A percentile compares a stretch with the other conserved stretches of the same genome.
Evolutionary conservation across 129 eudicot species (phyloP).

Genomic region (Centella asiatica): DNA sequence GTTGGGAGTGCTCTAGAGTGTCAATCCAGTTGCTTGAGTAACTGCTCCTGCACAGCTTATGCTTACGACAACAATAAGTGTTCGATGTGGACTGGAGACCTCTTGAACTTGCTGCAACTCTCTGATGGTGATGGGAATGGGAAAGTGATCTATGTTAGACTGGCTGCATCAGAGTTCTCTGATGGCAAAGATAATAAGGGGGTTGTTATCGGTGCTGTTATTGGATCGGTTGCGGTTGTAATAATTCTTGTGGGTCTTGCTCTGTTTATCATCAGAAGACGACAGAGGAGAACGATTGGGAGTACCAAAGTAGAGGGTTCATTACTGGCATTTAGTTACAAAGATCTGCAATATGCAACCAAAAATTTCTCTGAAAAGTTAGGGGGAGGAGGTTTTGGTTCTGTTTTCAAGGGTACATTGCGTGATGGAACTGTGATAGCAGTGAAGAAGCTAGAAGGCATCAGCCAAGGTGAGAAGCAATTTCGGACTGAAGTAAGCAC

Average conservation of each 20-base stretch:
- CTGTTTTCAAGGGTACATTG: conserved; percentile 43
- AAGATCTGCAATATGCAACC: conserved; percentile 49
- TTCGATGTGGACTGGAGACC: conserved; percentile 40
- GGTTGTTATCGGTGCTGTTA: conserved; percentile 24
- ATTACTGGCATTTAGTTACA: conserved; percentile 44
- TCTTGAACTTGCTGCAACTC: conserved; percentile 28
- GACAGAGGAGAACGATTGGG: neutral
- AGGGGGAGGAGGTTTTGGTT: conserved; percentile 61
- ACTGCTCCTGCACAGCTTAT: conserved; percentile 59
- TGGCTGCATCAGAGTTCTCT: conserved; percentile 47
- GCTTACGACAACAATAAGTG: conserved; percentile 30
- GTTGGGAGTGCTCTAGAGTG: conserved; percentile 31
- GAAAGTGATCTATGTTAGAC: conserved; percentile 32
- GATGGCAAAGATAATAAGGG: conserved; percentile 12
- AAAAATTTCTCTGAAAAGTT: conserved; percentile 42
- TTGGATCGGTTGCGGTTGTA: conserved; percentile 22
- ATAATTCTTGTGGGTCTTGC: conserved; percentile 22
- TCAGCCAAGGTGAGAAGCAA: conserved; percentile 65
- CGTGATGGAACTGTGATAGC: conserved; percentile 51
- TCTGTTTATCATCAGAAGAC: conserved; percentile 8
- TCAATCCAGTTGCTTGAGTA: conserved; percentile 28
- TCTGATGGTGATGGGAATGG: conserved; percentile 33
- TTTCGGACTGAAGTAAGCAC: conserved; percentile 71
- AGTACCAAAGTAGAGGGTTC: conserved; percentile 27
- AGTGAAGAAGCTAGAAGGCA: conserved; percentile 56